A percentile compares a stretch with the other conserved stretches of the same genome.
Evolutionary conservation across 345 rosid genomes (phyloP).

Genomic region (Cochlearia excelsa): DNA sequence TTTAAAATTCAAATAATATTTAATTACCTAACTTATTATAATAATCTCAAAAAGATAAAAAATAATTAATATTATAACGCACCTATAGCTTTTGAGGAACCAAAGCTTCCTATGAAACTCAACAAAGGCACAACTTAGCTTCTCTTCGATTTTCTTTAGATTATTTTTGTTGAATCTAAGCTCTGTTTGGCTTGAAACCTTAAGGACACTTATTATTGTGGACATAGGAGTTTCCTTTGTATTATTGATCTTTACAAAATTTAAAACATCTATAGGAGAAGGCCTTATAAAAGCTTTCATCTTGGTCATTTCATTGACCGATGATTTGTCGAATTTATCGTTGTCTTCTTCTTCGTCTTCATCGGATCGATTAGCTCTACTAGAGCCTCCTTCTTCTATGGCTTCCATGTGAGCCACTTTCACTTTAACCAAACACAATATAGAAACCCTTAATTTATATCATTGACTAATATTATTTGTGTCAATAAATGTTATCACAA

Average conservation of each 20-base stretch:
- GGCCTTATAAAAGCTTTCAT: conserved; percentile 23
- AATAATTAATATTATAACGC: not conserved
- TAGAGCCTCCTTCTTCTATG: conserved; percentile 46
- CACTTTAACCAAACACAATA: conserved; percentile 21
- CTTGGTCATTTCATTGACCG: not conserved
- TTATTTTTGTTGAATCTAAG: conserved; percentile 51
- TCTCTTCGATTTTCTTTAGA: conserved; percentile 49
- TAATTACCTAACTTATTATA: too few relatives aligned
- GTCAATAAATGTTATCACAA: too few relatives aligned
- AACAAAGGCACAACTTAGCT: conserved; percentile 49
- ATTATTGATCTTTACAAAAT: conserved; percentile 43
- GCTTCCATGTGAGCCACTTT: conserved; percentile 36
- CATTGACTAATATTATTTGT: not conserved
- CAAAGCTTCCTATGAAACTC: conserved; percentile 64
- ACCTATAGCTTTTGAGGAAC: conserved; percentile 59
- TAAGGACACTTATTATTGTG: conserved; percentile 41
- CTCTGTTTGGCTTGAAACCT: conserved; percentile 33
- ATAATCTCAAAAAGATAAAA: too few relatives aligned
- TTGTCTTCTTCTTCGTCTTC: conserved; percentile 9
- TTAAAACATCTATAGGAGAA: conserved; percentile 41
- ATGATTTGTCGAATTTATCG: not conserved
- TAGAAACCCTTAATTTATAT: too few relatives aligned
- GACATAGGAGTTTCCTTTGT: conserved; percentile 45
- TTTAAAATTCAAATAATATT: too few relatives aligned
- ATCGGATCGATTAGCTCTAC: conserved; percentile 33